phyloP scores from a whole-genome alignment of 1,284 basidiomycete species.

The Irpex sp. region DNA sequence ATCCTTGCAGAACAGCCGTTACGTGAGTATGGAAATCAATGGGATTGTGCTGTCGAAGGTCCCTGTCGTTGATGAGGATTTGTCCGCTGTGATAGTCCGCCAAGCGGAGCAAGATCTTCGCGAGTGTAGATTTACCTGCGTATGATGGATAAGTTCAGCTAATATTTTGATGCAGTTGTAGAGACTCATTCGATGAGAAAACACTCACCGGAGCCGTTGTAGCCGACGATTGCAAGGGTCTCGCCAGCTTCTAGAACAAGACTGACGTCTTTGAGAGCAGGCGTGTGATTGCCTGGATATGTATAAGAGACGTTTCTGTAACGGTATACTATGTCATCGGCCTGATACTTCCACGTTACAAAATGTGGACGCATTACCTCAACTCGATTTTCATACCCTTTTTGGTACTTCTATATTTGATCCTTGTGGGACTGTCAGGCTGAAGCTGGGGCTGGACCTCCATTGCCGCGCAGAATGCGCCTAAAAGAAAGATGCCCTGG shows the following conservation, averaged over 20 bases:
- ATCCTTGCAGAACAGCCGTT: conserved; percentile 78
- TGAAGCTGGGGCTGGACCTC: conserved; percentile 61
- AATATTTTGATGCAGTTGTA: not conserved
- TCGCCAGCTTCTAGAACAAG: conserved; percentile 69
- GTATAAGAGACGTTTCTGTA: conserved; percentile 65
- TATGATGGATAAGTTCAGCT: not conserved
- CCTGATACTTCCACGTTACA: not conserved
- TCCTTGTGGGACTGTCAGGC: conserved; percentile 39
- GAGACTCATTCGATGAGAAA: not conserved
- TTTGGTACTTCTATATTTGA: conserved; percentile 39
- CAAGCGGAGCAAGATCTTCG: conserved; percentile 72
- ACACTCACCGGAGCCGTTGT: conserved; percentile 67
- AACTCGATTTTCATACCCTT: conserved; percentile 66
- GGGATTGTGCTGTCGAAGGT: conserved; percentile 58
- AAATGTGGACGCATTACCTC: conserved; percentile 34
- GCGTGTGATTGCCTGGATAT: conserved; percentile 64
- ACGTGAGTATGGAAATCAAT: conserved; percentile 61
- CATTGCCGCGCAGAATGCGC: conserved; percentile 72
- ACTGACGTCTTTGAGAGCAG: conserved; percentile 62
- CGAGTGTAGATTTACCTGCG: conserved; percentile 80
- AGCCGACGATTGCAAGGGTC: conserved; percentile 77
- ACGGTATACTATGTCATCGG: not conserved
- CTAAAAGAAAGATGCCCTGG: conserved; percentile 77
- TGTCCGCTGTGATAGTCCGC: conserved; percentile 64
- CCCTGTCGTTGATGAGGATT: conserved; percentile 61